Evolutionary conservation across 805 yeast species (phyloP).

Genomic region (Wickerhamomyces hampshirensis): DNA sequence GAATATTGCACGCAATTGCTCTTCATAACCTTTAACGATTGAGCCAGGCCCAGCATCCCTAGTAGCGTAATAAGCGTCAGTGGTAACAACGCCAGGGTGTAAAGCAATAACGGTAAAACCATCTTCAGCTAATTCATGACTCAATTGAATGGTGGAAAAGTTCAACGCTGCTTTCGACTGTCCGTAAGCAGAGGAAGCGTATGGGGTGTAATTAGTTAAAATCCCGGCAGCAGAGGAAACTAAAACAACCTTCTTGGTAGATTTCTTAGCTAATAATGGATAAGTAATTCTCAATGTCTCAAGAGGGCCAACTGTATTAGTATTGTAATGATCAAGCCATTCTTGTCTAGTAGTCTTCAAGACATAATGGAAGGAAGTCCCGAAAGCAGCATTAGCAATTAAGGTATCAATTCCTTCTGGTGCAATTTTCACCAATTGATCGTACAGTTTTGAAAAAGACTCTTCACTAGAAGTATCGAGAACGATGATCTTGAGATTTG

Average conservation of each 20-base stretch:
- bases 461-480: slow-evolving; percentile 6
- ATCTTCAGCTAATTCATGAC: slow-evolving; percentile 23
- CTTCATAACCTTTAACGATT: too few relatives aligned
- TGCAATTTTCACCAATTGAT: slow-evolving; percentile 5
- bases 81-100: slow-evolving; percentile 35
- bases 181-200: slow-evolving; percentile 27
- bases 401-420: slow-evolving; percentile 12
- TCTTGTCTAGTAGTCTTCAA: background rate
- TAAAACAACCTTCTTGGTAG: slow-evolving; percentile 25
- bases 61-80: slow-evolving; percentile 26
- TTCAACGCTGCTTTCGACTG: slow-evolving; percentile 35
- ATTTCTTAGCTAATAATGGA: slow-evolving; percentile 14
- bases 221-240: slow-evolving; percentile 27
- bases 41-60: too few relatives aligned
- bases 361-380: background rate
- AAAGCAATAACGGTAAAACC: slow-evolving; percentile 29
- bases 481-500: slow-evolving; percentile 2
- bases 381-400: slow-evolving; percentile 13
- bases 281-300: slow-evolving; percentile 1
- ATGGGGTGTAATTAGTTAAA: slow-evolving; percentile 9
- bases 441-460: slow-evolving; percentile 6
- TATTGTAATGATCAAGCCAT: slow-evolving; percentile 1
- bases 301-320: slow-evolving; percentile 11
- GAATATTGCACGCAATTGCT: too few relatives aligned
- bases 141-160: slow-evolving; percentile 22